Base-by-base conservation (phyloP, 2,329 filamentous ascomycete species). In the Diaporthe vexans region DNA sequence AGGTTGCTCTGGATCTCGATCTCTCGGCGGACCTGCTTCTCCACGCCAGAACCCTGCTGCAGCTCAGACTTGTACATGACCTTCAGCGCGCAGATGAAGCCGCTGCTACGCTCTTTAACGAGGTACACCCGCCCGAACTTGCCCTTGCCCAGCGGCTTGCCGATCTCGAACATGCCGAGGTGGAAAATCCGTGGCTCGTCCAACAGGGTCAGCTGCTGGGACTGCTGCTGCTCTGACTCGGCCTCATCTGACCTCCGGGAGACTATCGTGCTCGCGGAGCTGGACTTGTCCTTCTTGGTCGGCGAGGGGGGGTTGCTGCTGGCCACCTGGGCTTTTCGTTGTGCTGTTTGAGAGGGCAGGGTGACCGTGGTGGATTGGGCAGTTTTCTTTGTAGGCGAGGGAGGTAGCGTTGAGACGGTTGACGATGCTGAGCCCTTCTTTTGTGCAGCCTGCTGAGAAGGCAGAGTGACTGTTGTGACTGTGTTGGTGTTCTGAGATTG, bases 111-210 rank as follows among this genome's bases (percentile, higher is more conserved):
- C 84, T 97, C 94, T 73, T 94, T 93, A 65, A 94, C 94, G 37
- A 97, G 90, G 81, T 97, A 97, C 4, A 97, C 94, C 59, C 94
- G 90, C 1, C 94, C 94, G 80, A 97, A 97, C 82, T 97, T 97
- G 77, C 94, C 94, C 85, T 97, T 97, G 71, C 94, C 94, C 4
- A 97, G 87, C 1, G 94, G 94, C 78, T 94, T 93, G 52, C 94
- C 94, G 77, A 97, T 97, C 83, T 98, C 95, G 82, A 97, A 97
- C 94, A 97, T 97, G 84, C 94, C 94, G 5, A 98, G 90, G 81
- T 97, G 94, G 84, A 95, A 95, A 78, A 95, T 84, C 78, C 91
- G 92, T 57, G 88, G 89, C 26, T 85, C 73, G 76, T 80, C 51
- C 91, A 74, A 61, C 10, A 74, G 68, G 29, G 74, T 76, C 43